A percentile compares a stretch with the other conserved stretches of the same genome.
phyloP scores from a whole-genome alignment of 1,284 basidiomycete species.

The Neonothopanus nambi region DNA sequence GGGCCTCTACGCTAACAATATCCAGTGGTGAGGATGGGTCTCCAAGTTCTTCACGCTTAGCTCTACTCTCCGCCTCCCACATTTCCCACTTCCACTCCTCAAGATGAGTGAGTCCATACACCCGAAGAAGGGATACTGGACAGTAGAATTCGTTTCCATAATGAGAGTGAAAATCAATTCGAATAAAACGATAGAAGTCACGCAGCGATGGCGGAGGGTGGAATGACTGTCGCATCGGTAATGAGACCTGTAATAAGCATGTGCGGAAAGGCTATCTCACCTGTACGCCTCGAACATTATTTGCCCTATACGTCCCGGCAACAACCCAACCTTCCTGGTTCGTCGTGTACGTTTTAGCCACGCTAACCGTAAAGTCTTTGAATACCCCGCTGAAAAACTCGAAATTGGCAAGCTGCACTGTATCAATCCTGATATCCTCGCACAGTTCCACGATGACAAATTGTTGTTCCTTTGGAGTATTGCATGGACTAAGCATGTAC shows the following conservation, averaged over 20 bases:
- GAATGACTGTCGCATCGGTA: conserved; percentile 56
- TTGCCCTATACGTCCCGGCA: conserved; percentile 80
- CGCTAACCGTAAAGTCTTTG: conserved; percentile 87
- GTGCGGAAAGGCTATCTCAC: conserved; percentile 38
- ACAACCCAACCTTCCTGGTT: conserved; percentile 70
- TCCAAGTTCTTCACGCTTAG: conserved; percentile 37
- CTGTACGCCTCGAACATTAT: conserved; percentile 92
- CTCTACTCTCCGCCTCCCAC: conserved; percentile 66
- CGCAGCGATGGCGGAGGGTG: conserved; percentile 64
- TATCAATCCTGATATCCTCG: conserved; percentile 96
- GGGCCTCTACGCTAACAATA: conserved; percentile 16
- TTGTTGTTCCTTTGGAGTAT: conserved; percentile 55
- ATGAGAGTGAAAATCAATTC: conserved; percentile 92
- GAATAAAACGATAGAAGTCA: conserved; percentile 91
- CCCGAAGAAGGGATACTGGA: conserved; percentile 89
- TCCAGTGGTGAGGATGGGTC: conserved; percentile 16
- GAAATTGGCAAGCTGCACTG: conserved; percentile 93
- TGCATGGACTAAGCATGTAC: conserved; percentile 97
- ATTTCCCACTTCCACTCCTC: conserved; percentile 94
- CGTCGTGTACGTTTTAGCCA: conserved; percentile 71
- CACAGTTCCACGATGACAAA: conserved; percentile 96
- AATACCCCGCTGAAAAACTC: conserved; percentile 99
- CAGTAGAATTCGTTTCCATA: conserved; percentile 98
- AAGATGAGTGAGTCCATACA: conserved; percentile 95
- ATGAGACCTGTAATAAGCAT: conserved; percentile 1